A percentile compares a stretch with the other conserved stretches of the same genome.
phyloP scores from a whole-genome alignment of 257 asterid species.

The Solanum boliviense region DNA sequence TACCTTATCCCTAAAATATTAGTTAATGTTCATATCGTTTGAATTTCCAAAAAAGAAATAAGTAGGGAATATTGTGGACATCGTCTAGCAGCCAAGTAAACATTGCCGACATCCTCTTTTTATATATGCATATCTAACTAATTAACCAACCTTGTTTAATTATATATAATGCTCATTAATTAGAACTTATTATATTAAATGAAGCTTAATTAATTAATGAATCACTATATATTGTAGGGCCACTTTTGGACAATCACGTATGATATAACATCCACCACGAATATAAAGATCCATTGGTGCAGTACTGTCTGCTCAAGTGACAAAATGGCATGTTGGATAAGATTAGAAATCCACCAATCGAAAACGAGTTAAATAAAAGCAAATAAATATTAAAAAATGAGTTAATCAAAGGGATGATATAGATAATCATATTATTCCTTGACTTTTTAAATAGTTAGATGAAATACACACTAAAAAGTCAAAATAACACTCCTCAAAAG shows the following conservation, averaged over 20 bases:
- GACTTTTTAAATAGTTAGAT: not conserved
- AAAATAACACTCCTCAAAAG: not conserved
- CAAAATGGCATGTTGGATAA: not conserved
- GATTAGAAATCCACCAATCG: rapidly evolving
- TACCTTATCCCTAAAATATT: not conserved
- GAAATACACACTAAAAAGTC: not conserved
- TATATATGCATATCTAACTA: not conserved
- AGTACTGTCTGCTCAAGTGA: not conserved
- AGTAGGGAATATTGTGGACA: not conserved
- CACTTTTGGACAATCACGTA: not conserved
- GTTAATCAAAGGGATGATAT: too few relatives aligned
- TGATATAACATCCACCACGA: not conserved
- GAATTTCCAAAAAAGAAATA: not conserved
- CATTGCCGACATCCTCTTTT: not conserved
- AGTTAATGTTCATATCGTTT: too few relatives aligned
- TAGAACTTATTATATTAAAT: not conserved
- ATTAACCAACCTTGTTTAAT: too few relatives aligned
- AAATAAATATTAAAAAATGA: too few relatives aligned
- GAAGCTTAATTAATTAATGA: not conserved
- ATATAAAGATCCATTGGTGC: not conserved
- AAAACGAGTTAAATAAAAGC: not conserved
- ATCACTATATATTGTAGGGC: not conserved
- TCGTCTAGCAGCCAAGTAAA: not conserved
- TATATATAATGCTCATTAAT: not conserved
- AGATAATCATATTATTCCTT: not conserved